Conservation (phyloP, 2,329 filamentous ascomycete species). For the Fusarium citri region DNA sequence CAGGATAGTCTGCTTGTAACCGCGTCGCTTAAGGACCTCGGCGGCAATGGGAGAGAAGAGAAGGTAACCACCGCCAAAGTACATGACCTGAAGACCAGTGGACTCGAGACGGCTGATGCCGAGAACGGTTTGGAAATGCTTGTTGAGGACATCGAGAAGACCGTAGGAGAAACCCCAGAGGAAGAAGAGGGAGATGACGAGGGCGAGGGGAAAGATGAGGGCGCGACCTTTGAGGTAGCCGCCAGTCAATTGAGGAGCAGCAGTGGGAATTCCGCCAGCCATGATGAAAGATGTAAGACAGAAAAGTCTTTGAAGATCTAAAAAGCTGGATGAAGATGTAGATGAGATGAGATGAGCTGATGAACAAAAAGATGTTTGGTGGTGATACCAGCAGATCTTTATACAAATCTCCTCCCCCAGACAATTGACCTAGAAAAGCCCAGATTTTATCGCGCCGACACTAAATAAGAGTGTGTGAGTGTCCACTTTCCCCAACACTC, state of each 20-base stretch:
- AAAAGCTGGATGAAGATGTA: background rate
- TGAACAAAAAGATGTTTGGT: constrained; percentile 1
- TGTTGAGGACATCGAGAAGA: constrained; percentile 61
- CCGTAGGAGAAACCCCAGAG: constrained; percentile 61
- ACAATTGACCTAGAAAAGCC: background rate
- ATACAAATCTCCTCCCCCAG: constrained; percentile 22
- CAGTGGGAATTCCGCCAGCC: constrained; percentile 41
- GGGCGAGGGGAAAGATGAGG: constrained; percentile 68
- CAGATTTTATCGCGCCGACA: constrained; percentile 22
- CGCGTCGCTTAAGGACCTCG: constrained; percentile 70
- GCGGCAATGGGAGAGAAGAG: constrained; percentile 64
- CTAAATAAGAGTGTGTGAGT: background rate
- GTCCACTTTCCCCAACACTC: constrained; percentile 36
- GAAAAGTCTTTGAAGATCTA: constrained; percentile 4
- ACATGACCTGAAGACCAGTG: constrained; percentile 62
- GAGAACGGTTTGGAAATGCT: constrained; percentile 61
- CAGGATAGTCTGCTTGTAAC: constrained; percentile 75
- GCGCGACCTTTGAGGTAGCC: constrained; percentile 43
- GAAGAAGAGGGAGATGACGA: constrained; percentile 64
- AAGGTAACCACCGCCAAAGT: constrained; percentile 63
- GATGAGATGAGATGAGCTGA: constrained; percentile 19
- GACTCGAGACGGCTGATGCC: constrained; percentile 58
- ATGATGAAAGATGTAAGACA: constrained; percentile 15
- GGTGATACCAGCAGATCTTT: constrained; percentile 21
- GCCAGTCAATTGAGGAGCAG: constrained; percentile 39